A percentile compares a stretch with the other conserved stretches of the same genome.
phyloP scores from a whole-genome alignment of 2,329 filamentous ascomycete genomes.

The Penicillium sp. region DNA sequence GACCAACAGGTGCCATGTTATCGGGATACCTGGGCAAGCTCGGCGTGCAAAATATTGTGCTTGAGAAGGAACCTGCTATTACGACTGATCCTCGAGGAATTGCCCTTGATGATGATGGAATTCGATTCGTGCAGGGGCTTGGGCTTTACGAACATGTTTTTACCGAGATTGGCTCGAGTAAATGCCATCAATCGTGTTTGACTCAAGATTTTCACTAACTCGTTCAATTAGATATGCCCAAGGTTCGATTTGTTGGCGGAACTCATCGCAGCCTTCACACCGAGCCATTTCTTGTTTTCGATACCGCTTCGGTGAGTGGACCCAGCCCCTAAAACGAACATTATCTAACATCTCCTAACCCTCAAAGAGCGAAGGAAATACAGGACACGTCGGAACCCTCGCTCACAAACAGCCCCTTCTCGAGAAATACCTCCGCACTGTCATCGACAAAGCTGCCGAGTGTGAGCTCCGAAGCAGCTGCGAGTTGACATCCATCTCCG shows the following conservation, averaged over 20 bases:
- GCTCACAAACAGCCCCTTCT: constrained; percentile 33
- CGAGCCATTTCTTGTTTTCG: constrained; percentile 10
- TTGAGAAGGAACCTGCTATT: constrained; percentile 32
- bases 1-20: constrained; percentile 33
- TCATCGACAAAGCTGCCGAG: neutral
- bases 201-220: too few relatives aligned
- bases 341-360: neutral
- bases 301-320: constrained; percentile 9
- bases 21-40: constrained; percentile 28
- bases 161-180: constrained; percentile 31
- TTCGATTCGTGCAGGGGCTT: constrained; percentile 31
- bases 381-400: constrained; percentile 34
- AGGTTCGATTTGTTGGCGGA: constrained; percentile 7
- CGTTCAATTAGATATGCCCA: constrained; percentile 5
- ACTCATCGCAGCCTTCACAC: constrained; percentile 1
- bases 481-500: constrained; percentile 8
- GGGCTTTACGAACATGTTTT: constrained; percentile 32
- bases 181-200: neutral
- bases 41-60: constrained; percentile 27
- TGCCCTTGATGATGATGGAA: constrained; percentile 36
- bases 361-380: constrained; percentile 26
- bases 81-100: constrained; percentile 36
- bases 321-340: neutral
- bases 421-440: constrained; percentile 22
- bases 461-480: constrained; percentile 11